These are phyloP conservation scores for Phyllosticta paracitricarpa DNA, from an alignment of 2,329 filamentous ascomycete genomes.

Conservation along the genomic window DNA sequence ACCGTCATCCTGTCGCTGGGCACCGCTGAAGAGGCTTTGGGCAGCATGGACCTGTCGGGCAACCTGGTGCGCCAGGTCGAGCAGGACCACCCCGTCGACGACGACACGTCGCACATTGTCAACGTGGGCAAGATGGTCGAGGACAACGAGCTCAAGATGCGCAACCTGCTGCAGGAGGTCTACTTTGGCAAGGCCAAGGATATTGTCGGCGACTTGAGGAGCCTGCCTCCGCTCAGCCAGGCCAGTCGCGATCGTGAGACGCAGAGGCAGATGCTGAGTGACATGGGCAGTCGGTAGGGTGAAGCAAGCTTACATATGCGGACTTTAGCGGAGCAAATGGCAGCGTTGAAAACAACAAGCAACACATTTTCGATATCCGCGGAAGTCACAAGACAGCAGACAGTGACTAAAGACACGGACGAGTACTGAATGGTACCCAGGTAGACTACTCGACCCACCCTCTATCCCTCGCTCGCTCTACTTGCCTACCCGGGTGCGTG, in stretches of 20 bases:
- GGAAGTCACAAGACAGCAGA: too few species aligned
- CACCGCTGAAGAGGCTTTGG: slow-evolving; percentile 56
- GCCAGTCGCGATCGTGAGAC: not conserved
- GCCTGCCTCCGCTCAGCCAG: not conserved
- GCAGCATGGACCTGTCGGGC: slow-evolving; percentile 83
- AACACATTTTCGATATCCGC: too few species aligned
- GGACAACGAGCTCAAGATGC: slow-evolving; percentile 99
- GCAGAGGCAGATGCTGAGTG: not conserved
- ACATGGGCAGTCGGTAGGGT: not conserved
- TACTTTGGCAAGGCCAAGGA: slow-evolving; percentile 99
- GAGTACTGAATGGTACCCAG: too few species aligned
- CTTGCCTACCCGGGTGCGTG: too few species aligned
- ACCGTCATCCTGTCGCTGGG: slow-evolving; percentile 90
- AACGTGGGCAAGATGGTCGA: slow-evolving; percentile 91
- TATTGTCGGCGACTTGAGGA: slow-evolving; percentile 74
- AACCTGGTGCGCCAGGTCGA: slow-evolving; percentile 98
- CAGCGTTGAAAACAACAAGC: too few species aligned
- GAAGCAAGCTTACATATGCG: not conserved
- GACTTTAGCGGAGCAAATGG: not conserved
- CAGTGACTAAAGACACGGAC: too few species aligned
- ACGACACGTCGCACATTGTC: slow-evolving; percentile 85
- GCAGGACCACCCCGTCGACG: slow-evolving; percentile 78
- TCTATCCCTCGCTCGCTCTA: too few species aligned
- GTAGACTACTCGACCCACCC: too few species aligned
- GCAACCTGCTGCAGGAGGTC: slow-evolving; percentile 90